Base-by-base conservation (phyloP, 331 rosid species). In the Malus hybrid region DNA sequence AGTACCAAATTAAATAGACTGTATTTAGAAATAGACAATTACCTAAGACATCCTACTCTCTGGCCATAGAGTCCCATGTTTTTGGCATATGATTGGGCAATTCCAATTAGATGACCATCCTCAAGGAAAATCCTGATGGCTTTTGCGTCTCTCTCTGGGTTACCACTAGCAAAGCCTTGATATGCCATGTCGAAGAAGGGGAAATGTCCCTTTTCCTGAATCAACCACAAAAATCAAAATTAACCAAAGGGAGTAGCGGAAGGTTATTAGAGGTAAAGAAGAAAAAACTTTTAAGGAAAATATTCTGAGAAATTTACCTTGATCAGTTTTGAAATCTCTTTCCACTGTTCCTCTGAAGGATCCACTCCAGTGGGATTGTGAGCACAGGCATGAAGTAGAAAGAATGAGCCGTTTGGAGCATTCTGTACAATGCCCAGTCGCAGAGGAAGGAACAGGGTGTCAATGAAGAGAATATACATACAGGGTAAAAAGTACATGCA, bases 331-430 rank as follows among this genome's bases (percentile, higher is more conserved):
- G 99, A 94, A 72, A 94, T 90, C 82, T 94, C 97, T 83, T 84
- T 88, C 97, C 99, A 94, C 74, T 92, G 97, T 81, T 90, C 97
- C 79, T 87, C 97, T 8, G 97, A 64, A 60, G 99, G 99, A 86
- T 94, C 99, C 63, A 90, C 99, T 75, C 99, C 99, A n/a, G 99
- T 92, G 58, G 97, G 99, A 82, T 92, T 94, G 84, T 92, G 99
- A 80, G 99, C 99, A 86, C 99, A 94, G 19, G 97, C 99, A 85
- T 94, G 99, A 85, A 94, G 96, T 73, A 92, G 86, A 84, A 94
- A 92, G 88, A 94, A 92, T 70, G 97, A 94, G 72, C 97, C 97
- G 74, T 81, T 81, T 57, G 99, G 99, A 81, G 99, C 99, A 89
- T 87, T 92, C 99, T 94, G 82, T 12, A 70, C 10, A 79, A 74